Evolutionary conservation across 2,329 filamentous ascomycete genomes (phyloP).

Genomic region (Ophiostoma himal-ulmi): DNA sequence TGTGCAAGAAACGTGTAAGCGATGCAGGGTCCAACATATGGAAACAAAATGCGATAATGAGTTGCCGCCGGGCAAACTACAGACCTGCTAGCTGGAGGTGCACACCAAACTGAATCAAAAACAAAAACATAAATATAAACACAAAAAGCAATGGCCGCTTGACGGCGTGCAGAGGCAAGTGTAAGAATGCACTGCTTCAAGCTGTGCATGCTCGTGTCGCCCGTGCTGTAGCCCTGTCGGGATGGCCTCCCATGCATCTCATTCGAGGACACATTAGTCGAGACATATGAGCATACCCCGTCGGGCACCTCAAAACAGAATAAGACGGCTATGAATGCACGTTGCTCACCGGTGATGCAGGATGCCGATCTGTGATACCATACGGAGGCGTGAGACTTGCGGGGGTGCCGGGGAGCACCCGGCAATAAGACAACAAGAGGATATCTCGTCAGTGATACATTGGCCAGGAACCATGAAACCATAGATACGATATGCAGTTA

Average conservation of each 20-base stretch:
- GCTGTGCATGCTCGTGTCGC: background rate
- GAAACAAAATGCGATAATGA: no score
- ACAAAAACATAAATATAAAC: no score
- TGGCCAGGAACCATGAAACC: background rate
- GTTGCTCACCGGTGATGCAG: background rate
- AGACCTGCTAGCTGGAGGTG: no score
- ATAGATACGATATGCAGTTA: background rate
- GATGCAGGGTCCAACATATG: no score
- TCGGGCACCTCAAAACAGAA: background rate
- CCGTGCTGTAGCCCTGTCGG: background rate
- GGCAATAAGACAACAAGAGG: background rate
- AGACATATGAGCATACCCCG: background rate
- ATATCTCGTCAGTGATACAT: background rate
- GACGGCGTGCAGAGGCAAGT: background rate
- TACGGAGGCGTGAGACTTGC: background rate
- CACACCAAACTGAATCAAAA: no score
- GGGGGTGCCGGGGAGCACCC: background rate
- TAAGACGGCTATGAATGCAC: background rate
- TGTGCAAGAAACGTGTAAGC: background rate
- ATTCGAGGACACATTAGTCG: background rate
- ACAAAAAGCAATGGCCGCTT: no score
- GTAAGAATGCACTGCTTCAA: background rate
- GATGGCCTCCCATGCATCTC: background rate
- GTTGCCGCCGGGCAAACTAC: no score
- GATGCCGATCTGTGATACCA: background rate